Percentiles rank a stretch among this genome's conserved stretches.
phyloP scores from a whole-genome alignment of 495 filamentous ascomycete genomes.

The Pyronema omphalodes region DNA sequence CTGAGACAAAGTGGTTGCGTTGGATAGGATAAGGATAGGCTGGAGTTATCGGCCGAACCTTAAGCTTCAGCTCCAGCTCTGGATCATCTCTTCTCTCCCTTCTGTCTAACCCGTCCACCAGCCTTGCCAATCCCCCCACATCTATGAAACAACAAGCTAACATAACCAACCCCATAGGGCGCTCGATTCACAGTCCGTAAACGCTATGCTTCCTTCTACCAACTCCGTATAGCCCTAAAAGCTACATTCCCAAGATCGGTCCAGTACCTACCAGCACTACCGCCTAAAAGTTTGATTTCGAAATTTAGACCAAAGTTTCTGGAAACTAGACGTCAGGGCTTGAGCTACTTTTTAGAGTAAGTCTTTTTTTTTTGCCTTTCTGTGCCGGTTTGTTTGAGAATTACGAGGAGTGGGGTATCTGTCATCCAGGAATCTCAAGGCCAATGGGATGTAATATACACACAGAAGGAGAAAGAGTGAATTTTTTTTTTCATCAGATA shows the following conservation, averaged over 20 bases:
- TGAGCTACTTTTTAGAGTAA: constrained; percentile 57
- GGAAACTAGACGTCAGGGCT: constrained; percentile 42
- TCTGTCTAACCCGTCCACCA: too few species aligned
- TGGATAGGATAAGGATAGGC: too few species aligned
- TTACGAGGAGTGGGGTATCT: too few species aligned
- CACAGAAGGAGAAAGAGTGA: too few species aligned
- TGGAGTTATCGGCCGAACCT: too few species aligned
- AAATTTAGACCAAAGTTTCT: constrained; percentile 53
- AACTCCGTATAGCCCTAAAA: constrained; percentile 38
- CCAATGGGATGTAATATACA: too few species aligned
- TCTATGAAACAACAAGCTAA: background rate
- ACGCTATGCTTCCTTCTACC: constrained; percentile 33
- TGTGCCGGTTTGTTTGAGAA: background rate
- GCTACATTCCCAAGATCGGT: constrained; percentile 46
- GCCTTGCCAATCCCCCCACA: too few species aligned
- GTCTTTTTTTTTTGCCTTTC: constrained; percentile 15
- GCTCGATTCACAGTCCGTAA: constrained; percentile 20
- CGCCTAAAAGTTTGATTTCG: constrained; percentile 50
- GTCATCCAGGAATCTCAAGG: too few species aligned
- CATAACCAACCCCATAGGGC: constrained; percentile 7
- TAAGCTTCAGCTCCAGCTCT: too few species aligned
- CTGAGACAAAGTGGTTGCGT: too few species aligned
- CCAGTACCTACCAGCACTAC: constrained; percentile 44
- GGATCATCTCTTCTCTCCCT: too few species aligned
- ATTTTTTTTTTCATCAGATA: too few species aligned